Evolutionary conservation across 1,284 basidiomycete genomes (phyloP).

Genomic region (Athelia sp.): DNA sequence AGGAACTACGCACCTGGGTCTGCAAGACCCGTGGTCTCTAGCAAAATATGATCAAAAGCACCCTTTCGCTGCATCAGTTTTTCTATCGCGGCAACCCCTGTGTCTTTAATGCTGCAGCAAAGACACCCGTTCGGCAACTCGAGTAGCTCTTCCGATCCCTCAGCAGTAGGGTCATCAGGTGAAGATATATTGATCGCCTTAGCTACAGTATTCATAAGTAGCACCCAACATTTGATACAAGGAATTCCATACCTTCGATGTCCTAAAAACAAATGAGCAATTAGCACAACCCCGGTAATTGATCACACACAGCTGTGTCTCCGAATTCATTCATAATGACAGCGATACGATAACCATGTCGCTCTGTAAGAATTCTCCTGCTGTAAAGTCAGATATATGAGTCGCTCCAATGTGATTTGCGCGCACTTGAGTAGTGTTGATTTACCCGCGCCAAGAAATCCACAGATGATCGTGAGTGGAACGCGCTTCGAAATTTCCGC

Average conservation of each 20-base stretch:
- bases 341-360: slow-evolving; percentile 91
- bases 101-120: slow-evolving; percentile 92
- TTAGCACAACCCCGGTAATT: not conserved
- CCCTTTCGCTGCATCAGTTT: slow-evolving; percentile 80
- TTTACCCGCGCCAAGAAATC: slow-evolving; percentile 90
- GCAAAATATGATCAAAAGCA: slow-evolving; percentile 86
- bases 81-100: slow-evolving; percentile 87
- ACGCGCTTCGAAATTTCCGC: slow-evolving; percentile 28
- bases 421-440: slow-evolving; percentile 77
- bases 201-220: slow-evolving; percentile 33
- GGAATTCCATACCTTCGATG: slow-evolving; percentile 50
- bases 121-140: slow-evolving; percentile 91
- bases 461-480: slow-evolving; percentile 86
- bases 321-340: slow-evolving; percentile 97
- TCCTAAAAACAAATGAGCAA: slow-evolving; percentile 37
- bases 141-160: slow-evolving; percentile 73
- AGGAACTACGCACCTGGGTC: slow-evolving; percentile 77
- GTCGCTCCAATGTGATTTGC: not conserved
- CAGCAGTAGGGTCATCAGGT: slow-evolving; percentile 52
- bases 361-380: slow-evolving; percentile 84
- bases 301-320: slow-evolving; percentile 64
- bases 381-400: slow-evolving; percentile 1
- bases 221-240: slow-evolving; percentile 11
- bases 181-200: slow-evolving; percentile 77
- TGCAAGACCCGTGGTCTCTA: slow-evolving; percentile 91